Evolutionary conservation across 495 filamentous ascomycete genomes (phyloP), one percentile per base, ranked within the genome.

Genomic region (Hyaloscypha hepaticicola): DNA sequence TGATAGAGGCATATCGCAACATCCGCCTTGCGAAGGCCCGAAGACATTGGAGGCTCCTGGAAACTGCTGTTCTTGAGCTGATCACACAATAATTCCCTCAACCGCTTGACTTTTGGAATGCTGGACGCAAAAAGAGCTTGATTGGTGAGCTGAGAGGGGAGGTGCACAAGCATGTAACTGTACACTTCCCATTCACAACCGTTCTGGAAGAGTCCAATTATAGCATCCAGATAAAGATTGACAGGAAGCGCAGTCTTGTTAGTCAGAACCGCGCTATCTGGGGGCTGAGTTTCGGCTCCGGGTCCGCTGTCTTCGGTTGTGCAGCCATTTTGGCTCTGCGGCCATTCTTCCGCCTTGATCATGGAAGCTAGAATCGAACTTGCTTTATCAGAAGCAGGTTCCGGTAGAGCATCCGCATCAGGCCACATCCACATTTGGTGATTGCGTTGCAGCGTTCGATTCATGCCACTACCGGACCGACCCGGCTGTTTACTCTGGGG

Each of bases 171-270:
- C 29, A 95, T 83, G 72, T 92, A 97, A 76, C 90, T 93, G 80
- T 96, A 96, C 1, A 96, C 78, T 74, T 98, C 93, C 96, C 96
- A 99, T 58, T 97, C 90, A 29, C 85, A 85, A 53, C 88, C 90
- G 48, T 89, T 79, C 67, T 91, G 87, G 31, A 99, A 77, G 22
- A 96, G 76, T 2, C 82, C 82, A 41, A 93, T 84, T 41, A 96
- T 76, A 9, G 84, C 78, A 57, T 95, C 89, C 19, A 97, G 79
- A 89, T 92, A 97, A 55, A 87, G 75, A 19, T 82, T 82, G 27
- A 92, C 83, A 60, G 90, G 83, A 53, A 97, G 72, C 25, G 83
- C 75, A 52, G 60, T 51, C 22, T 60, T 50, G 11, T 28, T 41
- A 8, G 14, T 57, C 60, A 25, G 57, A 22, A 16, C 19, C 27